A percentile compares a stretch with the other conserved stretches of the same genome.
Conservation (phyloP, 2,329 filamentous ascomycete species). For the Cladosporium cucumerinum region DNA sequence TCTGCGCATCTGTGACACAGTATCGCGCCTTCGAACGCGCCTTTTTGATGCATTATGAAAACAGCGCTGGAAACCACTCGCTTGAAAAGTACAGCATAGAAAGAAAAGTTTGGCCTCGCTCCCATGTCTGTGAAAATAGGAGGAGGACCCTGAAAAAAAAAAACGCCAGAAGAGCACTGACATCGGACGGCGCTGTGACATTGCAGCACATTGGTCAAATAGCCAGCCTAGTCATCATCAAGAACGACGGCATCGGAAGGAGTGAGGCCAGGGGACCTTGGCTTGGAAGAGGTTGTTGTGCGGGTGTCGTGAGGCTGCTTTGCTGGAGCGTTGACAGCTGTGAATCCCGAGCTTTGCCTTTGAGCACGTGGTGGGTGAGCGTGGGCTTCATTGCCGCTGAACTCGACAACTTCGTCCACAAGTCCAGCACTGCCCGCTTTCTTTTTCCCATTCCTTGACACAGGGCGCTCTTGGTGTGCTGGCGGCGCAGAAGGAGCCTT, state of each 20-base stretch:
- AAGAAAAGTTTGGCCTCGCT: background rate
- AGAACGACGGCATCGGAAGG: background rate
- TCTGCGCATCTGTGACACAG: background rate
- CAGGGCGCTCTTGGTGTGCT: background rate
- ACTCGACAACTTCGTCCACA: background rate
- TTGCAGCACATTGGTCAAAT: background rate
- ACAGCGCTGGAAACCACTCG: background rate
- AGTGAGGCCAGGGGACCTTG: background rate
- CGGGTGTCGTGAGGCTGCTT: background rate
- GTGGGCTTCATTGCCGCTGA: background rate
- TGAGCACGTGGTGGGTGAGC: background rate
- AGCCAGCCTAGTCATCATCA: background rate
- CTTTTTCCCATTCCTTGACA: background rate
- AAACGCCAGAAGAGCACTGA: background rate
- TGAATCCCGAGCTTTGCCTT: slow-evolving; percentile 14
- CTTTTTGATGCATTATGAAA: background rate
- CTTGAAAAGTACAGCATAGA: background rate
- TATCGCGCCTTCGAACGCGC: background rate
- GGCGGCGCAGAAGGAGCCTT: background rate
- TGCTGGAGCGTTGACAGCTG: slow-evolving; percentile 17
- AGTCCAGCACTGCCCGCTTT: background rate
- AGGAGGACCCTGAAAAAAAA: background rate
- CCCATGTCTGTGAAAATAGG: background rate
- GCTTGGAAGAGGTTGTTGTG: background rate
- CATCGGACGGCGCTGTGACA: background rate